phyloP scores from a whole-genome alignment of 805 yeast genomes.

The Candida sanyiensis region DNA sequence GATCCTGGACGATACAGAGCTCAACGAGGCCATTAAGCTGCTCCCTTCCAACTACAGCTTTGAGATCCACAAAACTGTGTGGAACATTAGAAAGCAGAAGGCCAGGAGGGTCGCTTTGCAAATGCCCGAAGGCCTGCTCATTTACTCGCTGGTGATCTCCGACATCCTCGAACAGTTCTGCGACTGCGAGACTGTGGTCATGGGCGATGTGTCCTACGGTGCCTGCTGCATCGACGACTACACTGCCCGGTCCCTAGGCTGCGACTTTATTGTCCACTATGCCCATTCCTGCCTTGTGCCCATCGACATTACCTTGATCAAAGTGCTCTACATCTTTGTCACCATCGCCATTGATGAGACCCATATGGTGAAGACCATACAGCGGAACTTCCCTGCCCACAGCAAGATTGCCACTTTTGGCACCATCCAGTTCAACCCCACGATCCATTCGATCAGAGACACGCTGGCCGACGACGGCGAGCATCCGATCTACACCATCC shows the following conservation, averaged over 20 bases:
- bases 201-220: conserved; percentile 99
- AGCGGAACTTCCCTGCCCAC: conserved; percentile 60
- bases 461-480: conserved; percentile 46
- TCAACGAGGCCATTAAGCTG: conserved; percentile 76
- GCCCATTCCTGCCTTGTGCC: conserved; percentile 98
- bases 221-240: conserved; percentile 98
- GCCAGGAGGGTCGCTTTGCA: conserved; percentile 89
- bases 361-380: conserved; percentile 74
- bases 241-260: conserved; percentile 87
- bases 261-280: conserved; percentile 93
- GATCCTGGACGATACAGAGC: conserved; percentile 68
- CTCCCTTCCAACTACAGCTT: conserved; percentile 91
- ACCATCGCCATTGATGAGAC: conserved; percentile 83
- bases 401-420: conserved; percentile 80
- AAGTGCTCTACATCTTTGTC: conserved; percentile 91
- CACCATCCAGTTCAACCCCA: conserved; percentile 94
- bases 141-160: conserved; percentile 82
- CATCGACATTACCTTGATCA: conserved; percentile 82
- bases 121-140: conserved; percentile 94
- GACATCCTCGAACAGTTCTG: conserved; percentile 93
- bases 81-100: conserved; percentile 73
- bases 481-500: conserved; percentile 50
- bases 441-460: conserved; percentile 72
- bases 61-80: conserved; percentile 91
- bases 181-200: conserved; percentile 76